Evolutionary conservation across 176 grass and related monocot species (phyloP).

Genomic region (Musa itinerans): DNA sequence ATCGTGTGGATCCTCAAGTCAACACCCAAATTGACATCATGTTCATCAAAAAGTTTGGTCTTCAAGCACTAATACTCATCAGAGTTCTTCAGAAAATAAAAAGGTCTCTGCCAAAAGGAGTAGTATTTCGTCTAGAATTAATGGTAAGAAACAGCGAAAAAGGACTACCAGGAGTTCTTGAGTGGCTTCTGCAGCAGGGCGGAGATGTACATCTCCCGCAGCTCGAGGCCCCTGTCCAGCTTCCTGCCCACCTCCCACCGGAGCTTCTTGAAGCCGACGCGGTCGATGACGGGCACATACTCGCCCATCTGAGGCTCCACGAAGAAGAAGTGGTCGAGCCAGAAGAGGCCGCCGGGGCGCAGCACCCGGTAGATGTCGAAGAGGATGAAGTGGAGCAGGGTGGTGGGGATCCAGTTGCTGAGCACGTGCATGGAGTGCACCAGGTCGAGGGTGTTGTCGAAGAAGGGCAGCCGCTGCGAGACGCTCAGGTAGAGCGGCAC

Average conservation of each 20-base stretch:
- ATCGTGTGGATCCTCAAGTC: no score
- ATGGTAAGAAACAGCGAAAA: no score
- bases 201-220: slow-evolving; percentile 40
- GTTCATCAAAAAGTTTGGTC: no score
- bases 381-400: slow-evolving; percentile 29
- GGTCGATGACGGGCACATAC: slow-evolving; percentile 33
- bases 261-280: slow-evolving; percentile 32
- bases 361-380: slow-evolving; percentile 35
- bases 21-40: no score
- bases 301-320: slow-evolving; percentile 31
- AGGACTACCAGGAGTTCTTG: slow-evolving; percentile 36
- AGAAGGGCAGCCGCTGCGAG: slow-evolving; percentile 32
- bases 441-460: slow-evolving; percentile 40
- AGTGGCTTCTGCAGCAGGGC: slow-evolving; percentile 43
- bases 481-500: slow-evolving; percentile 32
- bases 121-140: no score
- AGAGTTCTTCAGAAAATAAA: no score
- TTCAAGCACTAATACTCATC: no score
- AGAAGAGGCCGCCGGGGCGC: slow-evolving; percentile 37
- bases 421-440: slow-evolving; percentile 47
- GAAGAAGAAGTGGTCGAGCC: slow-evolving; percentile 48
- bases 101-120: no score
- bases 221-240: slow-evolving; percentile 35
- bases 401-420: slow-evolving; percentile 40
- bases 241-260: slow-evolving; percentile 38